Evolutionary conservation across 768 basidiomycete genomes (phyloP).

Genomic region (Gautieria morchelliformis): DNA sequence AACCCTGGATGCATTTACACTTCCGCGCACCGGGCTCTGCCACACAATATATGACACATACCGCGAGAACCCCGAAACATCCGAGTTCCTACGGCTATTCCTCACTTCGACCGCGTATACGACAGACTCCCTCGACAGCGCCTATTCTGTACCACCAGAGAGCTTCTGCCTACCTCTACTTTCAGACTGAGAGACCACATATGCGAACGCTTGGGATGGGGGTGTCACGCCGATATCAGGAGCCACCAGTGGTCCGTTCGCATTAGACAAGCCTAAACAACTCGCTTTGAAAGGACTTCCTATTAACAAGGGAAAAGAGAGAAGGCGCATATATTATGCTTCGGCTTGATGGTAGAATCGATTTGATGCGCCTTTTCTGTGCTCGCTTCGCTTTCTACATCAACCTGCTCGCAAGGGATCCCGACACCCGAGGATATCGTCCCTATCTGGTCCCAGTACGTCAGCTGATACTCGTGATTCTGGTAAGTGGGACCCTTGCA

Average conservation of each 20-base stretch:
- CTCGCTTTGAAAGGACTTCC: constrained; percentile 52
- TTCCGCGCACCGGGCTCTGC: constrained; percentile 54
- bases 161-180: not conserved
- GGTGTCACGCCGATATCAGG: not conserved
- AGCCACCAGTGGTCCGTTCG: constrained; percentile 24
- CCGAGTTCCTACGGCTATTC: constrained; percentile 56
- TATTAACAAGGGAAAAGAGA: constrained; percentile 17
- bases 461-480: not conserved
- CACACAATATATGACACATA: not conserved
- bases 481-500: not conserved
- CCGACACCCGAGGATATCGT: not conserved
- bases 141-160: constrained; percentile 1
- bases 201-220: constrained; percentile 74
- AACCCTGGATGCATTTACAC: constrained; percentile 81
- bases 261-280: constrained; percentile 54
- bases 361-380: constrained; percentile 42
- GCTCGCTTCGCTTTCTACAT: not conserved
- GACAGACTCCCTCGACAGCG: constrained; percentile 58
- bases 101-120: constrained; percentile 82
- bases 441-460: not conserved
- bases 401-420: not conserved
- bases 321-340: constrained; percentile 73
- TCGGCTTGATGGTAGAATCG: constrained; percentile 82
- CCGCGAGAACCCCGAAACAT: too few species aligned
- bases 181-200: constrained; percentile 21